Conservation (phyloP, 2,329 filamentous ascomycete species). For the Ilyonectria sp. region DNA sequence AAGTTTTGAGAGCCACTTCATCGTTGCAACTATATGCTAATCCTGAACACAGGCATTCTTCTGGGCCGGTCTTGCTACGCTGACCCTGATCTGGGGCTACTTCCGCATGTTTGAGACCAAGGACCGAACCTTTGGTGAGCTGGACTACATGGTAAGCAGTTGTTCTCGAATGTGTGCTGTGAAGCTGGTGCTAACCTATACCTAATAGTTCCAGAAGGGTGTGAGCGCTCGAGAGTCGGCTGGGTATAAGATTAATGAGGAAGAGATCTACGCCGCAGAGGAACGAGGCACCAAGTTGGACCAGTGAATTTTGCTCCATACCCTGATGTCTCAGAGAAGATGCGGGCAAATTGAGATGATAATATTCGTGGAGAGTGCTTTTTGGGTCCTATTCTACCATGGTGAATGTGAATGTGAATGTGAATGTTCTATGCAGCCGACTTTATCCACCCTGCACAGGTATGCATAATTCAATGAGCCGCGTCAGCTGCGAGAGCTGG, state of each 20-base stretch:
- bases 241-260: constrained; percentile 53
- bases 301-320: constrained; percentile 17
- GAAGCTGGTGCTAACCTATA: constrained; percentile 30
- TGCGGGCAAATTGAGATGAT: constrained; percentile 4
- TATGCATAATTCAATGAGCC: not conserved
- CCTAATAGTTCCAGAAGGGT: constrained; percentile 52
- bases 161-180: too few species aligned
- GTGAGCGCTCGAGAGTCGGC: constrained; percentile 57
- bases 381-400: not conserved
- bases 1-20: constrained; percentile 14
- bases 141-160: constrained; percentile 58
- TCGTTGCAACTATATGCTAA: constrained; percentile 15
- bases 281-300: constrained; percentile 35
- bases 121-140: constrained; percentile 61
- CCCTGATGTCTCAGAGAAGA: not conserved
- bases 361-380: too few species aligned
- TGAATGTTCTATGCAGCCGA: too few species aligned
- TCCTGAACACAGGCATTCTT: constrained; percentile 56
- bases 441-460: not conserved
- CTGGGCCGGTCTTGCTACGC: constrained; percentile 55
- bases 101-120: constrained; percentile 63
- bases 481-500: not conserved
- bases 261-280: constrained; percentile 50
- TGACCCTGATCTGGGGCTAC: constrained; percentile 59
- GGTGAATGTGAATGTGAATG: not conserved